phyloP scores from a whole-genome alignment of 2,329 filamentous ascomycete species.

The Coniochaeta sp. region DNA sequence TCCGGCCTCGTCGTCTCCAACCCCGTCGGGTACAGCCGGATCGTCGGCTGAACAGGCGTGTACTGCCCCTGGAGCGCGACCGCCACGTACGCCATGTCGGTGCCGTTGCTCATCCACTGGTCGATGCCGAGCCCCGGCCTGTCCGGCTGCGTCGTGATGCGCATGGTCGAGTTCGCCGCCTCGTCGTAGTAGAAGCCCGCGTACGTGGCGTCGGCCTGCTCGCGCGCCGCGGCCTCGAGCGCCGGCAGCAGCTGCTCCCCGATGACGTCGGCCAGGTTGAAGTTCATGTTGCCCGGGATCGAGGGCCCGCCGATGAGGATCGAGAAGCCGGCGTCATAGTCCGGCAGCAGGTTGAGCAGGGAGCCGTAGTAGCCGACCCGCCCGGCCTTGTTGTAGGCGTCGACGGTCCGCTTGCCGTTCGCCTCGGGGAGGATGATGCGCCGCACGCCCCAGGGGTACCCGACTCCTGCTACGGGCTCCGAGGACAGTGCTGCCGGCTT shows the following conservation, averaged over 20 bases:
- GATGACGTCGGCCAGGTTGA: conserved; percentile 19
- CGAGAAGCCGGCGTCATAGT: conserved; percentile 25
- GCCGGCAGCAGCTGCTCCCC: conserved; percentile 20
- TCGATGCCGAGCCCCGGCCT: conserved; percentile 20
- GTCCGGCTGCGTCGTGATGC: conserved; percentile 17
- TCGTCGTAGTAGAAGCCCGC: conserved; percentile 16
- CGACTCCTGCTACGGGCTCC: conserved; percentile 27
- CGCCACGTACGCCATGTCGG: conserved; percentile 18
- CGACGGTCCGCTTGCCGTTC: conserved; percentile 7
- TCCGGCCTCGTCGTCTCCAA: conserved; percentile 14
- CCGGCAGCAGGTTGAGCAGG: conserved; percentile 24
- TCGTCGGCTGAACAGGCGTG: conserved; percentile 16
- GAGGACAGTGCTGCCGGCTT: conserved; percentile 30
- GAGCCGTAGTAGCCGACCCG: conserved; percentile 23
- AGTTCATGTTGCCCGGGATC: conserved; percentile 19
- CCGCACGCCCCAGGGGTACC: conserved; percentile 37
- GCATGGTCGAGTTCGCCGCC: conserved; percentile 21
- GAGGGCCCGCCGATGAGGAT: conserved; percentile 19
- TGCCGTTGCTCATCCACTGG: conserved; percentile 24
- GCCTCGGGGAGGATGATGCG: conserved; percentile 15
- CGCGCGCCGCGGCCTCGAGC: conserved; percentile 18
- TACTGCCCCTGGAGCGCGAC: conserved; percentile 17
- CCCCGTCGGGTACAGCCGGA: conserved; percentile 22
- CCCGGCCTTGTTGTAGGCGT: conserved; percentile 19
- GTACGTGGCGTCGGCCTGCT: conserved; percentile 19